phyloP scores from a whole-genome alignment of 129 eudicot species.

The Calendula officinalis region DNA sequence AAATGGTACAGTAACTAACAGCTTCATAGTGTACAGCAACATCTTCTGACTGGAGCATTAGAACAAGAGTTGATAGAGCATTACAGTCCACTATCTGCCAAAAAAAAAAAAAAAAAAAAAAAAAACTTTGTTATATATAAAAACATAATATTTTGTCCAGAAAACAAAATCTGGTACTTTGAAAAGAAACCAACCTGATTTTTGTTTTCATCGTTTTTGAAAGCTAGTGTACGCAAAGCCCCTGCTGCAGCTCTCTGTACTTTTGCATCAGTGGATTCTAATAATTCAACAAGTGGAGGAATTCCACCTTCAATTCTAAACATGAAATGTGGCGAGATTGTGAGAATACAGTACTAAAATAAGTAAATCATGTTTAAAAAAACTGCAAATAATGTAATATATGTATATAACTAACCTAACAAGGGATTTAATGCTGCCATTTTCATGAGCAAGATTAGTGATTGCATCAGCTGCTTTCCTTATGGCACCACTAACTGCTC shows the following conservation, averaged over 20 bases:
- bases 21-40: slow-evolving; percentile 80
- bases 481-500: slow-evolving; percentile 65
- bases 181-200: slow-evolving; percentile 51
- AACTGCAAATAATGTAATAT: neutral
- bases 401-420: slow-evolving; percentile 74
- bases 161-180: slow-evolving; percentile 3
- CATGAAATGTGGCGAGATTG: slow-evolving; percentile 3
- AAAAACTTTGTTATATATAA: neutral
- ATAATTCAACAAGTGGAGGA: slow-evolving; percentile 90
- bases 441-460: slow-evolving; percentile 96
- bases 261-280: slow-evolving; percentile 67
- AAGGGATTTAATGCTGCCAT: slow-evolving; percentile 68
- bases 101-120: neutral
- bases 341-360: neutral
- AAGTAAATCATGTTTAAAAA: neutral
- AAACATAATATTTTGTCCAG: slow-evolving; percentile 1
- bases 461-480: slow-evolving; percentile 94
- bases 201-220: slow-evolving; percentile 83
- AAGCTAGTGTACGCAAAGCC: slow-evolving; percentile 80
- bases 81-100: slow-evolving; percentile 88
- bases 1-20: slow-evolving; percentile 37
- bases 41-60: slow-evolving; percentile 94
- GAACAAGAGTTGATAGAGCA: slow-evolving; percentile 81
- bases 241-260: slow-evolving; percentile 97
- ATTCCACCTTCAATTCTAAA: slow-evolving; percentile 89